Base-by-base conservation (phyloP, 106 monocot species). In the Agapanthus africanus region DNA sequence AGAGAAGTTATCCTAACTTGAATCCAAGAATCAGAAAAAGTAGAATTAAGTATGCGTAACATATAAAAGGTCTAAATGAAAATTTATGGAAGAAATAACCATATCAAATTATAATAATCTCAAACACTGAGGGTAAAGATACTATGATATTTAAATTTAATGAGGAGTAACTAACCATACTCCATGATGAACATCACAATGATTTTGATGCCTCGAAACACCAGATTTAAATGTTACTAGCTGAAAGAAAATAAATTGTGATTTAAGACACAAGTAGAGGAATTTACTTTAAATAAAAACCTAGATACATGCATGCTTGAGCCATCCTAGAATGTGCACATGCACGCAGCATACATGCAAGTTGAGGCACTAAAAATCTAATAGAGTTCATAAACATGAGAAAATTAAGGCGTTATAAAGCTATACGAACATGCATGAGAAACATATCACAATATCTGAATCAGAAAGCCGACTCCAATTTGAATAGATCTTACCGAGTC, bases 141-240 rank as follows among this genome's bases (percentile, higher is more conserved):
- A 2, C 13, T 50, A 15, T 7, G 16, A 57, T 10, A 9, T 18
- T 57, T 57, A 28, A 15, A 57, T 11, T 57, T 57, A 57, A 14
- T 13, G 56, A 30, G 14, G 30, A 30, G 56, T 30, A 73, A 85
- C 87, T 79, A 69, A 94, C 94, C 90, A 62, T 49, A 91, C 46
- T 69, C 87, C 90, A 83, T 79, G 81, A 75, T 88, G 84, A 70
- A 94, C 85, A 83, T 85, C 91, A 71, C 79, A 34, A 31, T 94
- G 94, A 83, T 94, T 94, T 67, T 78, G 85, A 81, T 94, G 94
- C 23, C 88, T 83, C 15, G 94, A 94, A 42, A 94, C 83, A 75
- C 94, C 94, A 71, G 69, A 75, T 15, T 54, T 77, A 81, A 94
- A 94, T 37, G 91, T 85, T 51, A 94, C 74, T 65, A 94, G 40